These are phyloP conservation scores for Viridothelium virens DNA, from an alignment of 495 filamentous ascomycete genomes.

Conservation along the genomic window DNA sequence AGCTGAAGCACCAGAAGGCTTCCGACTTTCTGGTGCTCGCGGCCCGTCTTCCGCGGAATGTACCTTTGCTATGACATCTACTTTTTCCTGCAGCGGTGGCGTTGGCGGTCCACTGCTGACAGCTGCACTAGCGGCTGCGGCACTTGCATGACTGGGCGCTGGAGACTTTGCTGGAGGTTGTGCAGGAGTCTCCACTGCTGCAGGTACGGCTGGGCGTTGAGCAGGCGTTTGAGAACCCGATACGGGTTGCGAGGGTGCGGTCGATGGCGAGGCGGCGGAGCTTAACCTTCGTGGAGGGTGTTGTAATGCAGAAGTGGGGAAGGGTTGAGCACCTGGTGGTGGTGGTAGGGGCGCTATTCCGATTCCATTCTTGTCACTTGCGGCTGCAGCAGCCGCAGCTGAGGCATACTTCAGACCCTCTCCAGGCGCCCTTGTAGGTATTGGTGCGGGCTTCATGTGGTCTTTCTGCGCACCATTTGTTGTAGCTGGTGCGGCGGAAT, in stretches of 20 bases:
- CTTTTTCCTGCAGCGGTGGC: slow-evolving; percentile 39
- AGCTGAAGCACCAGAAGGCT: slow-evolving; percentile 20
- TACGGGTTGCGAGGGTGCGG: slow-evolving; percentile 47
- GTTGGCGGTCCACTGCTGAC: slow-evolving; percentile 38
- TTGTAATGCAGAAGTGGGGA: slow-evolving; percentile 25
- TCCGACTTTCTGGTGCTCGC: slow-evolving; percentile 30
- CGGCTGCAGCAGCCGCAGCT: slow-evolving; percentile 87
- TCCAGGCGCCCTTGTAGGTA: slow-evolving; percentile 74
- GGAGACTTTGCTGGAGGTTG: slow-evolving; percentile 46
- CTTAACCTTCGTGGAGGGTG: slow-evolving; percentile 24
- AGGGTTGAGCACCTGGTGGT: slow-evolving; percentile 58
- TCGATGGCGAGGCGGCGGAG: slow-evolving; percentile 39
- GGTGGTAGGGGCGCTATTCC: slow-evolving; percentile 90
- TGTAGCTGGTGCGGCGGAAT: slow-evolving; percentile 56
- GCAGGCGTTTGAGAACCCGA: slow-evolving; percentile 32
- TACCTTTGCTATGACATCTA: slow-evolving; percentile 7
- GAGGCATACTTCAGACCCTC: slow-evolving; percentile 95
- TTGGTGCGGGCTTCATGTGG: slow-evolving; percentile 83
- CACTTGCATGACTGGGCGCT: slow-evolving; percentile 39
- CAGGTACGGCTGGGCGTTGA: slow-evolving; percentile 38
- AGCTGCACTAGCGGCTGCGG: slow-evolving; percentile 29
- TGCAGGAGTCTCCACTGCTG: slow-evolving; percentile 35
- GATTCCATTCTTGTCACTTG: slow-evolving; percentile 77
- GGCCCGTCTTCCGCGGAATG: slow-evolving; percentile 14
- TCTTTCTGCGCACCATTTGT: slow-evolving; percentile 49